phyloP scores from a whole-genome alignment of 1,284 basidiomycete species.

The Amylostereum chailletii region DNA sequence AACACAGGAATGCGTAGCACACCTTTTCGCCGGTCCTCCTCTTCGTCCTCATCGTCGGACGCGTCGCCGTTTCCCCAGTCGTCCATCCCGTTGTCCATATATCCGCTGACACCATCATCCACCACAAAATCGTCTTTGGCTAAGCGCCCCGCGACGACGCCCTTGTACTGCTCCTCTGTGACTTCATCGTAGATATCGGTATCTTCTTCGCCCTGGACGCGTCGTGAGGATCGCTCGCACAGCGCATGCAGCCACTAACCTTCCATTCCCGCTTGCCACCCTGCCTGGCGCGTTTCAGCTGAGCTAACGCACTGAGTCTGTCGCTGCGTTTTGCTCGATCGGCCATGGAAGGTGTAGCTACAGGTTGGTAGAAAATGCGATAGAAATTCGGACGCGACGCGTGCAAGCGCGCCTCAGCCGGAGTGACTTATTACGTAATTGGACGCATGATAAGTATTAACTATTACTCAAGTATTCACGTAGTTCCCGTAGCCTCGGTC shows the following conservation, averaged over 20 bases:
- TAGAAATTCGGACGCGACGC: too few species aligned
- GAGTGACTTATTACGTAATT: too few species aligned
- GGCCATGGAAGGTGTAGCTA: too few species aligned
- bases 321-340: too few species aligned
- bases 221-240: not conserved
- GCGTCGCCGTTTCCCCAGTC: slow-evolving; percentile 67
- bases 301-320: not conserved
- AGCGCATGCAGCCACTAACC: slow-evolving; percentile 6
- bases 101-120: slow-evolving; percentile 89
- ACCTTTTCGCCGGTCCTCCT: slow-evolving; percentile 25
- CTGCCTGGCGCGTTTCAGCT: not conserved
- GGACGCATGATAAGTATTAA: too few species aligned
- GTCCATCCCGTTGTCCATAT: slow-evolving; percentile 94
- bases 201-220: slow-evolving; percentile 49
- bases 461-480: too few species aligned
- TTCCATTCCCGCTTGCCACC: slow-evolving; percentile 3
- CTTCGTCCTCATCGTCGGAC: slow-evolving; percentile 35
- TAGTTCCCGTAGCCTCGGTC: too few species aligned
- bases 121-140: slow-evolving; percentile 92
- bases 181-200: slow-evolving; percentile 86
- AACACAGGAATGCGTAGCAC: slow-evolving; percentile 11
- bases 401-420: too few species aligned
- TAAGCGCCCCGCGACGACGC: slow-evolving; percentile 80
- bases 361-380: too few species aligned
- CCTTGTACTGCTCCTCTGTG: slow-evolving; percentile 84